Conservation (phyloP, 768 basidiomycete genomes). For the Auricularia heimuer region DNA sequence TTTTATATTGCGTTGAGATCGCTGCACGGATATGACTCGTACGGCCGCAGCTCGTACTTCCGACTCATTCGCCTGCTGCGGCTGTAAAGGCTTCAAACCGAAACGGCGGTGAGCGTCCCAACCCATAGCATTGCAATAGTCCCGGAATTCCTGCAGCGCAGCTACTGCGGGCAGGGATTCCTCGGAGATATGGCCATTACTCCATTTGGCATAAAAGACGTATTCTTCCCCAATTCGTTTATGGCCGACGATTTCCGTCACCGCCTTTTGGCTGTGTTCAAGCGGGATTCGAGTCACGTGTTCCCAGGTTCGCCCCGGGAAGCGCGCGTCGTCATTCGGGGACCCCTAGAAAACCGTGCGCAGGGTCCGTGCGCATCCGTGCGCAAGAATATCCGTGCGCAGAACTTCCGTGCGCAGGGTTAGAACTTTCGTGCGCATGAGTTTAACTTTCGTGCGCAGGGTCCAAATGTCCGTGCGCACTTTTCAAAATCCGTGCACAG, state of each 20-base stretch:
- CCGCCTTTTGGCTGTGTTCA: neutral
- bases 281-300: neutral
- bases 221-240: neutral
- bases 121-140: neutral
- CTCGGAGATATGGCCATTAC: neutral
- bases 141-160: neutral
- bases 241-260: neutral
- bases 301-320: constrained; percentile 21
- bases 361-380: too few relatives aligned
- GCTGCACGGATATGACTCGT: too few relatives aligned
- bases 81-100: neutral
- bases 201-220: neutral
- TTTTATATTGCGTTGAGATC: too few relatives aligned
- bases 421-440: too few relatives aligned
- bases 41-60: too few relatives aligned
- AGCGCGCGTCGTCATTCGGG: constrained; percentile 26
- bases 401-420: too few relatives aligned
- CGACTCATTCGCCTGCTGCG: too few relatives aligned
- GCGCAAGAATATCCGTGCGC: too few relatives aligned
- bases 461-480: too few relatives aligned
- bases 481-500: too few relatives aligned
- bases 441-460: too few relatives aligned
- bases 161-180: neutral
- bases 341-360: too few relatives aligned
- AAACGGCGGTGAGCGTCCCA: neutral